Evolutionary conservation across 2,329 filamentous ascomycete species (phyloP).

Genomic region (Phialocephala subalpina): DNA sequence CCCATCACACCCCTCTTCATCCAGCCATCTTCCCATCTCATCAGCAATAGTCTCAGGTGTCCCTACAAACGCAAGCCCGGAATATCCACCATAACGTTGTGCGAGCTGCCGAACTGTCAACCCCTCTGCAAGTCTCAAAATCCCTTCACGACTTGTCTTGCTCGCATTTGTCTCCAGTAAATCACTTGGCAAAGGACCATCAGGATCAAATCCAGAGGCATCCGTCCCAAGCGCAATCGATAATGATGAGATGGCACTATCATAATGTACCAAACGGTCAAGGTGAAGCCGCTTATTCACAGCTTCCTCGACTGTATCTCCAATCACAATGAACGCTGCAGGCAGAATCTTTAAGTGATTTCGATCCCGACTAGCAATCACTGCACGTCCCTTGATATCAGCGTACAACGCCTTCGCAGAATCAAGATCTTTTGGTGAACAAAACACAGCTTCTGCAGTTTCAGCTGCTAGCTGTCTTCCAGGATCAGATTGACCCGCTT

Average conservation of each 20-base stretch:
- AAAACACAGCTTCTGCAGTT: slow-evolving; percentile 74
- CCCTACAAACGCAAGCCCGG: slow-evolving; percentile 59
- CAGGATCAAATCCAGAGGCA: slow-evolving; percentile 56
- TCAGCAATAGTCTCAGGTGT: slow-evolving; percentile 57
- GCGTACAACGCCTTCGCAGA: slow-evolving; percentile 56
- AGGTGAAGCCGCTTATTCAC: slow-evolving; percentile 55
- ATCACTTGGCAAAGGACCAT: slow-evolving; percentile 55
- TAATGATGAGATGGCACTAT: slow-evolving; percentile 60
- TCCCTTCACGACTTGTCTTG: slow-evolving; percentile 54
- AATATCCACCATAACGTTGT: slow-evolving; percentile 57
- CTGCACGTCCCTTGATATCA: slow-evolving; percentile 58
- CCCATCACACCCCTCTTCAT: slow-evolving; percentile 56
- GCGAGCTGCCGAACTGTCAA: slow-evolving; percentile 61
- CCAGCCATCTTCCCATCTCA: slow-evolving; percentile 56
- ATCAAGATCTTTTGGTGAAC: slow-evolving; percentile 47
- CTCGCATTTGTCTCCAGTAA: slow-evolving; percentile 62
- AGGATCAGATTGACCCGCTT: slow-evolving; percentile 71
- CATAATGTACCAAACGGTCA: slow-evolving; percentile 61
- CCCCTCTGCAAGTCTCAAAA: slow-evolving; percentile 56
- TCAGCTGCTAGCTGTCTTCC: slow-evolving; percentile 73
- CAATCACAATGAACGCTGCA: slow-evolving; percentile 58
- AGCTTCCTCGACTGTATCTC: slow-evolving; percentile 57
- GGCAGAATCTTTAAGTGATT: slow-evolving; percentile 60
- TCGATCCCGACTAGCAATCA: slow-evolving; percentile 52
- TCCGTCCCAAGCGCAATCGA: slow-evolving; percentile 57